Percentiles rank a stretch among this genome's conserved stretches.
Evolutionary conservation across 805 yeast genomes (phyloP).

Genomic region (Aciculoconidium aculeatum): DNA sequence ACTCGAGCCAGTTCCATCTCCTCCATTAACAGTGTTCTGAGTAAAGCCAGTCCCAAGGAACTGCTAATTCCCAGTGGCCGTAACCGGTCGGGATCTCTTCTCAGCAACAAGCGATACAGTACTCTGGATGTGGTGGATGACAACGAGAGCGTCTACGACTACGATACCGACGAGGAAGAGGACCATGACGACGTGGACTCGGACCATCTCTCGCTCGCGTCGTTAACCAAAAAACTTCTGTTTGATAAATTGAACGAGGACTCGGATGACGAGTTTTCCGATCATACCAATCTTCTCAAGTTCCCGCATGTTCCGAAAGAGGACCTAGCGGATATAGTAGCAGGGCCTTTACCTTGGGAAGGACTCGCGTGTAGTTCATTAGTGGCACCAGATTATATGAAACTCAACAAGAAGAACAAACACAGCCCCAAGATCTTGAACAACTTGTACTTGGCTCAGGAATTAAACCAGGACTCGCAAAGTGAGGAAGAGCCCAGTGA

Average conservation of each 20-base stretch:
- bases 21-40: no score
- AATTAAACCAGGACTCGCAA: slow-evolving; percentile 28
- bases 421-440: slow-evolving; percentile 42
- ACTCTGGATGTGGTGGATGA: no score
- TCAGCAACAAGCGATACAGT: no score
- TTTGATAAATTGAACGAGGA: slow-evolving; percentile 7
- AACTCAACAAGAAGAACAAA: slow-evolving; percentile 41
- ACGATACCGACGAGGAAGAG: slow-evolving; percentile 15
- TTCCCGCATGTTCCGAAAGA: no score
- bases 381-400: slow-evolving; percentile 51
- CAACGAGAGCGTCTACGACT: slow-evolving; percentile 17
- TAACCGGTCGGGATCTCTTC: no score
- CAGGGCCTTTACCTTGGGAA: slow-evolving; percentile 28
- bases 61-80: no score
- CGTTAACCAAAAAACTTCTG: slow-evolving; percentile 3
- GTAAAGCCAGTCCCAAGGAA: no score
- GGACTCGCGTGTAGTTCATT: slow-evolving; percentile 37
- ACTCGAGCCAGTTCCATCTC: no score
- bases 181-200: slow-evolving; percentile 9
- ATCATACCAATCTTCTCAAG: slow-evolving; percentile 1
- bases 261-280: slow-evolving; percentile 3
- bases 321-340: no score
- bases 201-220: slow-evolving; percentile 2
- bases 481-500: slow-evolving; percentile 5
- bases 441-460: slow-evolving; percentile 62